Evolutionary conservation across 768 basidiomycete genomes (phyloP).

Genomic region (Podaxis carcinomalis): DNA sequence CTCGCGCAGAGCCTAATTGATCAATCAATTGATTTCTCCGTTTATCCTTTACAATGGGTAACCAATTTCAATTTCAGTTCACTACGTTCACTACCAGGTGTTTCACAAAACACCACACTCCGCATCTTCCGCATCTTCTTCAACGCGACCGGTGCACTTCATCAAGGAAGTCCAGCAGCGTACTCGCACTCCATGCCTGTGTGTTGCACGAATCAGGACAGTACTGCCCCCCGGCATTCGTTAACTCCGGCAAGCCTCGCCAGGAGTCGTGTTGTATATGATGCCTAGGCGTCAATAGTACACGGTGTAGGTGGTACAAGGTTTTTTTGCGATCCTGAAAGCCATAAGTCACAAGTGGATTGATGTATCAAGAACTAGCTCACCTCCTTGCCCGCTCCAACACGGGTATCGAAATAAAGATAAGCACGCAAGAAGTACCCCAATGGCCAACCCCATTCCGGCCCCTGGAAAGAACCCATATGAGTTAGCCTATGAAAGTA

Average conservation of each 20-base stretch:
- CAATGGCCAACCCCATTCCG: constrained; percentile 93
- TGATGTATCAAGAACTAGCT: constrained; percentile 19
- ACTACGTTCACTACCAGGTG: neutral
- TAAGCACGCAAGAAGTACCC: constrained; percentile 96
- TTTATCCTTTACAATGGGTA: neutral
- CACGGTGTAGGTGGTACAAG: constrained; percentile 73
- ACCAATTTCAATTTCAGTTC: neutral
- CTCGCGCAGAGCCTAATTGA: neutral
- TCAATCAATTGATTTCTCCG: neutral
- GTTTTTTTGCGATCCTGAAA: constrained; percentile 64
- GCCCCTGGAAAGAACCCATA: constrained; percentile 50
- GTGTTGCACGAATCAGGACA: constrained; percentile 89
- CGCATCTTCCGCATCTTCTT: neutral
- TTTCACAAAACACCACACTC: neutral
- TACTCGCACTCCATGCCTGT: constrained; percentile 96
- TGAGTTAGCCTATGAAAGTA: constrained; percentile 6
- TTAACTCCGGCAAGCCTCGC: constrained; percentile 92
- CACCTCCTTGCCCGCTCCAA: constrained; percentile 67
- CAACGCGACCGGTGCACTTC: constrained; percentile 48
- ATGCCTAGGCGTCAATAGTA: constrained; percentile 63
- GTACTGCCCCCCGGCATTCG: constrained; percentile 77
- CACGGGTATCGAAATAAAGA: constrained; percentile 76
- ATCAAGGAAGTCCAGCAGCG: constrained; percentile 84
- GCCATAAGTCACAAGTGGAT: constrained; percentile 9
- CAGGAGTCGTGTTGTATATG: constrained; percentile 82